These are phyloP conservation scores for Blepharisma stoltei DNA, from an alignment of 73 alveolate species.

Conservation along the genomic window DNA sequence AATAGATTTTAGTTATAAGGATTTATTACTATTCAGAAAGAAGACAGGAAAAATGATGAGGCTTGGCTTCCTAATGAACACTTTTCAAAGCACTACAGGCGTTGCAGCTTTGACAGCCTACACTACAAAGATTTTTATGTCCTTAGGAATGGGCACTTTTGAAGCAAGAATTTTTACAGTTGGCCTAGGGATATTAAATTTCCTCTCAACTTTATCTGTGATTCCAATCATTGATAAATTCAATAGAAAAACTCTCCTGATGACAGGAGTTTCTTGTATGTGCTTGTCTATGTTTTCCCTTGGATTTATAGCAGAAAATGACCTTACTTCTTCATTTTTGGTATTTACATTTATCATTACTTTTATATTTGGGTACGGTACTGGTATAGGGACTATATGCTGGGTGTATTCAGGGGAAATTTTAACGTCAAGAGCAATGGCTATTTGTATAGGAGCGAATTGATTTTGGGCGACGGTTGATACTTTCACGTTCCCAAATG, in stretches of 20 bases:
- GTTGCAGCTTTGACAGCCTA: not conserved
- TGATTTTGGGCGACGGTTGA: not conserved
- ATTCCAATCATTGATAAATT: not conserved
- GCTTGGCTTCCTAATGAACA: not conserved
- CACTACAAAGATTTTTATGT: not conserved
- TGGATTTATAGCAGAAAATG: not conserved
- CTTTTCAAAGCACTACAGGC: not conserved
- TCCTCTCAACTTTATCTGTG: not conserved
- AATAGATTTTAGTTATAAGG: not conserved
- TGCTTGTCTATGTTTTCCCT: not conserved
- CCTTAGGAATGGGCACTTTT: not conserved
- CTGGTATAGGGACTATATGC: not conserved
- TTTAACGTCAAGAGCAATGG: slow-evolving; percentile 20
- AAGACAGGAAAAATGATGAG: not conserved
- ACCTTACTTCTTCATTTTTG: not conserved
- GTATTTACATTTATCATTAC: not conserved
- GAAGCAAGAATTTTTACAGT: not conserved
- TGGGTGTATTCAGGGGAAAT: slow-evolving; percentile 22
- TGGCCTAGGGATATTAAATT: not conserved
- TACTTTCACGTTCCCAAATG: slow-evolving; percentile 11
- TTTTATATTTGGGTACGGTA: not conserved
- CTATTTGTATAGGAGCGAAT: not conserved
- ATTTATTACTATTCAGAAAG: not conserved
- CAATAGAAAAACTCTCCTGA: slow-evolving; percentile 4
- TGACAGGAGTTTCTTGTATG: slow-evolving; percentile 4